Evolutionary conservation across 2,329 filamentous ascomycete genomes (phyloP).

Genomic region (Beauveria sp.): DNA sequence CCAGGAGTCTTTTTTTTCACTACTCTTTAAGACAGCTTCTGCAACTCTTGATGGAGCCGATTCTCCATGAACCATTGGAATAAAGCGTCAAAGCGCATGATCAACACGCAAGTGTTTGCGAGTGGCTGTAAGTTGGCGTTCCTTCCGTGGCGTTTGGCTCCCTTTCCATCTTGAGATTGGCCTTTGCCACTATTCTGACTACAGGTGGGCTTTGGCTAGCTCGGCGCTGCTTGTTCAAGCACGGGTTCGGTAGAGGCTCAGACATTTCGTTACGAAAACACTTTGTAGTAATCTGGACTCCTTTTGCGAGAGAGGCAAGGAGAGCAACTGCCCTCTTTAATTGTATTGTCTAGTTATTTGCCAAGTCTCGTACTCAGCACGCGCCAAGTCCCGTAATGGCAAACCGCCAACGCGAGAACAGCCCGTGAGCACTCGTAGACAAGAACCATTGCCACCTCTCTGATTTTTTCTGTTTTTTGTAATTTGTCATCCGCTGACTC

Average conservation of each 20-base stretch:
- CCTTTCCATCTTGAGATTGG: slow-evolving; percentile 23
- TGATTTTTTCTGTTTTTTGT: slow-evolving; percentile 21
- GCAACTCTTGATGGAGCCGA: too few species aligned
- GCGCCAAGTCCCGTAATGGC: neutral
- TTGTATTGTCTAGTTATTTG: slow-evolving; percentile 7
- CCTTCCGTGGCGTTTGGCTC: slow-evolving; percentile 20
- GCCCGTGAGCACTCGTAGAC: neutral
- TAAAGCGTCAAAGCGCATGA: too few species aligned
- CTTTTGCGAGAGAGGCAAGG: neutral
- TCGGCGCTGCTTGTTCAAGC: neutral
- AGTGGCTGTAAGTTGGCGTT: too few species aligned
- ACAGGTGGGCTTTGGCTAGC: neutral
- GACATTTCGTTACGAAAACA: neutral
- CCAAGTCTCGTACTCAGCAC: neutral
- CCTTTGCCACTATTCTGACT: neutral
- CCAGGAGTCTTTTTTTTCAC: too few species aligned
- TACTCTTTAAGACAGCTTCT: too few species aligned
- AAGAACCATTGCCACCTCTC: slow-evolving; percentile 13
- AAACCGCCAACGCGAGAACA: neutral
- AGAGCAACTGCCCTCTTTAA: neutral
- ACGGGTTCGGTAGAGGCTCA: neutral
- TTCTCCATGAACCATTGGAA: too few species aligned
- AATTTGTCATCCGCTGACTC: slow-evolving; percentile 15
- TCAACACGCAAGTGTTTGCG: too few species aligned
- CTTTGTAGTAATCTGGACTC: neutral